Conservation (phyloP, 192 early-diverging fungal genomes). For the Piromyces finnis region DNA sequence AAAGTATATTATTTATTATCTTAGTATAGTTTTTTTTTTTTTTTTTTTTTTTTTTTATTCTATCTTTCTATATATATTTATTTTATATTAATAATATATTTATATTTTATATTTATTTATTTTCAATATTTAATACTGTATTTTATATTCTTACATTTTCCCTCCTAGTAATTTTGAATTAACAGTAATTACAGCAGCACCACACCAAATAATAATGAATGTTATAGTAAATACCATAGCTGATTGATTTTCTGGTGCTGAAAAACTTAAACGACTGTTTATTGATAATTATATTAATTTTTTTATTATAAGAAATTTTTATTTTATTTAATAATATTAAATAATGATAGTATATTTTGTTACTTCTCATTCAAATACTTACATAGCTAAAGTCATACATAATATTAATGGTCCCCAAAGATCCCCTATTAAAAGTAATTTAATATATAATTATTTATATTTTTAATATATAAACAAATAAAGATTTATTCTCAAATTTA, state of each 20-base stretch:
- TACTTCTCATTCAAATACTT: no score
- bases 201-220: slow-evolving; percentile 89
- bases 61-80: background rate
- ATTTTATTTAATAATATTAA: background rate
- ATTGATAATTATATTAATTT: background rate
- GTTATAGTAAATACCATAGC: slow-evolving; percentile 75
- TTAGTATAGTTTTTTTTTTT: no score
- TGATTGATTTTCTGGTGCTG: slow-evolving; percentile 60
- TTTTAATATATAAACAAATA: no score
- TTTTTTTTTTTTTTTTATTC: background rate
- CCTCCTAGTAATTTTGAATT: slow-evolving; percentile 93
- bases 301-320: no score
- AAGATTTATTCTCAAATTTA: no score
- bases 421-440: background rate
- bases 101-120: background rate
- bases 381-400: slow-evolving; percentile 78
- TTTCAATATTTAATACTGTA: background rate
- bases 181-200: slow-evolving; percentile 83
- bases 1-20: background rate
- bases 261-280: slow-evolving; percentile 53
- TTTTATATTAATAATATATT: background rate
- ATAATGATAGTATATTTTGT: no score
- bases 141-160: slow-evolving; percentile 40
- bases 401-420: slow-evolving; percentile 81
- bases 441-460: no score